Conservation (phyloP, 768 basidiomycete genomes). For the Xerocomus potaroensis region DNA sequence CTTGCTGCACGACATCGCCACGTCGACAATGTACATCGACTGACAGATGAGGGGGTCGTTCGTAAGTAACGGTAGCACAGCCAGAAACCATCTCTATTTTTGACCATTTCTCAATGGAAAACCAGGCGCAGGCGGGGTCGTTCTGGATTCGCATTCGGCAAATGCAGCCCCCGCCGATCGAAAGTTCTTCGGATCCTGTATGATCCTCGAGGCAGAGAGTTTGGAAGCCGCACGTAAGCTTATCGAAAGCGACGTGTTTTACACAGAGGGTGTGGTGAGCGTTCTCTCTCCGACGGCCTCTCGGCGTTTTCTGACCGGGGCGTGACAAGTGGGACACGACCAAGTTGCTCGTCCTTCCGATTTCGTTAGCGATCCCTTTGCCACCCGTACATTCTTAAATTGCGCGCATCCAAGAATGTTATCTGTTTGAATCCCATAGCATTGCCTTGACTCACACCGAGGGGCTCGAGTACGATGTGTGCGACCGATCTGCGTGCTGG, state of each 20-base stretch:
- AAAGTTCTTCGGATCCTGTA: conserved; percentile 56
- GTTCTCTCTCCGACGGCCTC: not conserved
- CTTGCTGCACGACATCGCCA: conserved; percentile 50
- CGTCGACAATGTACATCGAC: conserved; percentile 38
- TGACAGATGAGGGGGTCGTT: conserved; percentile 39
- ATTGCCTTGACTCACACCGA: not conserved
- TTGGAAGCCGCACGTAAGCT: conserved; percentile 39
- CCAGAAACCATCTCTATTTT: not conserved
- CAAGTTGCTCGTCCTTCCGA: conserved; percentile 48
- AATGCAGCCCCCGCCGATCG: conserved; percentile 42
- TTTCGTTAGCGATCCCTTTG: conserved; percentile 29
- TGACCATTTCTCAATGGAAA: conserved; percentile 10
- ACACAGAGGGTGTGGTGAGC: conserved; percentile 23
- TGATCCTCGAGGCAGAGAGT: conserved; percentile 51
- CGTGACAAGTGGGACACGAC: conserved; percentile 54
- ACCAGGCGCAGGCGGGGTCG: conserved; percentile 52
- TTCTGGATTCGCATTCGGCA: conserved; percentile 54
- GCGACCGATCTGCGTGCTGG: not conserved
- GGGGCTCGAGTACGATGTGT: not conserved
- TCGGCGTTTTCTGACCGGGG: not conserved
- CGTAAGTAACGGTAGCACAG: conserved; percentile 37
- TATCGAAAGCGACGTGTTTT: conserved; percentile 23
- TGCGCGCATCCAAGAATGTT: not conserved
- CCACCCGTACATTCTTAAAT: conserved; percentile 9
- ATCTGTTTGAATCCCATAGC: not conserved